These are phyloP conservation scores for Cladosporium halotolerans DNA, from an alignment of 2,329 filamentous ascomycete species.

Conservation along the genomic window DNA sequence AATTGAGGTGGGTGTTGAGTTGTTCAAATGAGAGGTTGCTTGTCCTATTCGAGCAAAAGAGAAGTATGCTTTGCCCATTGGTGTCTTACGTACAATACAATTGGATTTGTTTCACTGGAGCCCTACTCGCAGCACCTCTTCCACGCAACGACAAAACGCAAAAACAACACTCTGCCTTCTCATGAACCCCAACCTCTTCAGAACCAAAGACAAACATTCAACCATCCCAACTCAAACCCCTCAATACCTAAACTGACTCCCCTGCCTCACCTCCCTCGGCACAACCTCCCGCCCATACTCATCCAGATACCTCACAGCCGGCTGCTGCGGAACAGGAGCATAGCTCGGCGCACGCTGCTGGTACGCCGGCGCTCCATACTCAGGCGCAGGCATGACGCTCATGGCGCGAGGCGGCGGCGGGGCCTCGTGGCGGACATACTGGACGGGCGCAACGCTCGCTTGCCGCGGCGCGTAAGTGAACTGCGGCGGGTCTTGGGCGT, in stretches of 20 bases:
- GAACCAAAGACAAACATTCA: too few relatives aligned
- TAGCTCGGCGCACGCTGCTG: constrained; percentile 14
- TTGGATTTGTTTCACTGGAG: too few relatives aligned
- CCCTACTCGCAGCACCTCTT: too few relatives aligned
- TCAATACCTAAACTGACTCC: constrained; percentile 22
- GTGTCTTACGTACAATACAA: too few relatives aligned
- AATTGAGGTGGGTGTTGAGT: too few relatives aligned
- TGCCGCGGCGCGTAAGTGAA: constrained; percentile 18
- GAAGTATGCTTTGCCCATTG: too few relatives aligned
- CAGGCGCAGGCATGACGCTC: constrained; percentile 34
- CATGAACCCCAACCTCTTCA: too few relatives aligned
- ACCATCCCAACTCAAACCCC: background rate
- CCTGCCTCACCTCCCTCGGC: constrained; percentile 22
- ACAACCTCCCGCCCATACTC: constrained; percentile 31
- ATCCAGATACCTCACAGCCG: constrained; percentile 35
- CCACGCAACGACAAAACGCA: too few relatives aligned
- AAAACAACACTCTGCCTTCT: too few relatives aligned
- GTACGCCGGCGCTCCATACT: constrained; percentile 15
- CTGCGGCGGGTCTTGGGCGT: constrained; percentile 43
- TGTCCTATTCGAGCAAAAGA: too few relatives aligned
- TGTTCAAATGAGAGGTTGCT: too few relatives aligned
- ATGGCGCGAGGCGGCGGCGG: constrained; percentile 27
- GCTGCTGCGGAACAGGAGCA: constrained; percentile 12
- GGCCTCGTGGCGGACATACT: constrained; percentile 27
- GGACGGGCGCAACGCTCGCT: constrained; percentile 38